A percentile compares a stretch with the other conserved stretches of the same genome.
Conservation (phyloP, 805 yeast species). For the Ogataea dorogensis region DNA sequence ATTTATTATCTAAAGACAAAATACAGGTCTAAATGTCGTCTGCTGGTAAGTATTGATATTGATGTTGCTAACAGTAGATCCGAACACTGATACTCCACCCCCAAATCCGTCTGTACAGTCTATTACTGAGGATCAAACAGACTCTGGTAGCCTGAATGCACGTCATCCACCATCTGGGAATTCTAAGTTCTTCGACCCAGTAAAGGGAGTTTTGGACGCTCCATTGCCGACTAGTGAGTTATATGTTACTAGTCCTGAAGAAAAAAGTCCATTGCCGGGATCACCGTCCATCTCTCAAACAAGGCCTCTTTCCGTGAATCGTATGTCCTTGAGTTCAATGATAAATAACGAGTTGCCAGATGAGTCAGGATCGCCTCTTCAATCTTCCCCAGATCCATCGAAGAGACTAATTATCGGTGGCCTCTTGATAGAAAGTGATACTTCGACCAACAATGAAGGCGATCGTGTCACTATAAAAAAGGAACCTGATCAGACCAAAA, state of each 20-base stretch:
- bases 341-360: conserved; percentile 22
- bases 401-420: conserved; percentile 18
- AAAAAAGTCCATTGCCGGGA: no score
- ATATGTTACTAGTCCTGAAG: no score
- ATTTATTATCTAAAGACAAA: neutral
- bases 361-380: neutral
- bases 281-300: no score
- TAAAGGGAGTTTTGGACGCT: neutral
- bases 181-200: neutral
- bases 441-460: neutral
- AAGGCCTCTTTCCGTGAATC: no score
- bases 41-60: neutral
- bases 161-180: no score
- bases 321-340: conserved; percentile 29
- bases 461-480: neutral
- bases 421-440: conserved; percentile 5
- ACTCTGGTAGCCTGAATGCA: no score
- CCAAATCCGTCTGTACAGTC: no score
- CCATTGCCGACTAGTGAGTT: no score
- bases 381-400: neutral
- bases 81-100: neutral
- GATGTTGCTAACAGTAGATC: neutral
- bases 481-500: neutral
- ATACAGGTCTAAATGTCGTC: neutral
- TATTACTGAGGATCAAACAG: no score